These are phyloP conservation scores for Candida pseudocylindracea DNA, from an alignment of 1,139 yeast species.

Conservation along the genomic window DNA sequence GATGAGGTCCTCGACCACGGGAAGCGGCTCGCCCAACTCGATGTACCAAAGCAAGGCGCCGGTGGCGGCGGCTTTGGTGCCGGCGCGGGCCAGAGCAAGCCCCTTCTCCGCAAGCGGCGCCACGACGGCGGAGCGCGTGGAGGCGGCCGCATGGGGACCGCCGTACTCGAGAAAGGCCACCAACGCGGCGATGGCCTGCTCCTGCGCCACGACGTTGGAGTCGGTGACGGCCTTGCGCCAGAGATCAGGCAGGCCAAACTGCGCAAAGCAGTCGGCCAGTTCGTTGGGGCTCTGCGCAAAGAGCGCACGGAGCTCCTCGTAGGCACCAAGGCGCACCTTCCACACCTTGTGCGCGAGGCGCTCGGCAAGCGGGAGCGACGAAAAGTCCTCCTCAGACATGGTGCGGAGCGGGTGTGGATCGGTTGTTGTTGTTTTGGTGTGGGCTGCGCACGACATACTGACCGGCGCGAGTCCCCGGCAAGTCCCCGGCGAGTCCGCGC, in stretches of 20 bases:
- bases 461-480: too few relatives aligned
- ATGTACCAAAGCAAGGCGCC: slow-evolving; percentile 41
- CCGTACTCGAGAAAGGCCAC: slow-evolving; percentile 37
- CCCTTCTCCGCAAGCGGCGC: slow-evolving; percentile 61
- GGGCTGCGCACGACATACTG: too few relatives aligned
- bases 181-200: slow-evolving; percentile 44
- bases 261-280: slow-evolving; percentile 25
- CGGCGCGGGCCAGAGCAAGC: slow-evolving; percentile 50
- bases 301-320: slow-evolving; percentile 34
- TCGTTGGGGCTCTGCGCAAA: slow-evolving; percentile 35
- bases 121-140: slow-evolving; percentile 21
- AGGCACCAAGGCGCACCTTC: slow-evolving; percentile 75
- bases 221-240: slow-evolving; percentile 45
- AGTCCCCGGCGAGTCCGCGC: too few relatives aligned
- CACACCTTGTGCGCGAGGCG: slow-evolving; percentile 57
- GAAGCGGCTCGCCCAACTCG: slow-evolving; percentile 41
- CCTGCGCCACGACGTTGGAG: slow-evolving; percentile 83
- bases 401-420: slow-evolving; percentile 2
- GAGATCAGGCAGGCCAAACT: slow-evolving; percentile 16
- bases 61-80: slow-evolving; percentile 43
- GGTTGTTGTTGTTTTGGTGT: too few relatives aligned
- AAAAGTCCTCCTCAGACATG: slow-evolving; percentile 28
- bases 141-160: slow-evolving; percentile 15
- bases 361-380: slow-evolving; percentile 41
- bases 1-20: slow-evolving; percentile 42